Evolutionary conservation across 2,329 filamentous ascomycete species (phyloP), one percentile per base, ranked within the genome.

Genomic region (Cladosporium sp.): DNA sequence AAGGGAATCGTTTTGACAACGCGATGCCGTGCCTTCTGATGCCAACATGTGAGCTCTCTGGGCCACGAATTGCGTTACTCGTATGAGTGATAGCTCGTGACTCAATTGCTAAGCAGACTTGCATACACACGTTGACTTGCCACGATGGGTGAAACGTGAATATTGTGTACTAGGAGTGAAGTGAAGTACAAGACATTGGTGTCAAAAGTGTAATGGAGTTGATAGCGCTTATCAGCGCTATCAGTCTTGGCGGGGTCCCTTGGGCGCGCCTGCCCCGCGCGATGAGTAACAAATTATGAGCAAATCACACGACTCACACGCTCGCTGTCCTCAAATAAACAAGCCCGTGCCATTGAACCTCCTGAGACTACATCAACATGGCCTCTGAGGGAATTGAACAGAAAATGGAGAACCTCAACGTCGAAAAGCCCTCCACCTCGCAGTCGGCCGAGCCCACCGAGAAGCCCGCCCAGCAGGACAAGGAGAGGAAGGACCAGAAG

Each of bases 401-500:
- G 41, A 71, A 72, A 66, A 73, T 74, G 71, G 71, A 71, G 59
- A 67, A 72, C 24, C 63, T 75, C 24, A 73, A 74, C 44, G 65
- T 74, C 38, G 44, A 47, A 60, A 63, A 64, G 38, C 60, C 65
- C 28, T 66, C 65, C 14, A 66, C 65, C 52, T 58, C 65, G 21
- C 66, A 70, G 44, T 67, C 69, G 11, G 74, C 67, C 15, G 66
- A 70, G 21, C 68, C 71, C 51, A 71, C 69, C 15, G 69, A 70
- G 38, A 76, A 76, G 70, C 72, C 74, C 30, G 68, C 73, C 66
- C 76, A 76, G 71, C 69, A 76, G 59, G 70, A 75, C 55, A 77
- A 76, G 70, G 75, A 78, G 68, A 72, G 70, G 28, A 76, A 76
- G 67, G 74, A 77, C 52, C 70, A 75, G 66, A 76, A 76, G 65